phyloP scores from a whole-genome alignment of 1,284 basidiomycete genomes.

The Ceratobasidium sp. region DNA sequence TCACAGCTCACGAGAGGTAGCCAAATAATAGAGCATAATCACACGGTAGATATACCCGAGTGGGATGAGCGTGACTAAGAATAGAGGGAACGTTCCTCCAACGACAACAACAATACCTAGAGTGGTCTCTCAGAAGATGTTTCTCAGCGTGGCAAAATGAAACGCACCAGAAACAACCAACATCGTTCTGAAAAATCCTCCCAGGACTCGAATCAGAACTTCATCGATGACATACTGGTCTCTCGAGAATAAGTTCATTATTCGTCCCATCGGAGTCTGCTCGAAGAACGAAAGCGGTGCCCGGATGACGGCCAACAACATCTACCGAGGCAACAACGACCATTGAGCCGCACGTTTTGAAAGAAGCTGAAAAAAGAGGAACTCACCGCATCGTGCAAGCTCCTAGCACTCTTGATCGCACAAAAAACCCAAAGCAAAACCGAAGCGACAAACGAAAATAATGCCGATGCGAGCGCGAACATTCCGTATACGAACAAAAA shows the following conservation, averaged over 20 bases:
- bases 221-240: slow-evolving; percentile 95
- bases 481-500: slow-evolving; percentile 75
- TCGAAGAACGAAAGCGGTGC: slow-evolving; percentile 92
- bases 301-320: slow-evolving; percentile 82
- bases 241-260: slow-evolving; percentile 90
- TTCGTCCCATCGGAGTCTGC: slow-evolving; percentile 83
- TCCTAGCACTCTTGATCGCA: slow-evolving; percentile 79
- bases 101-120: slow-evolving; percentile 86
- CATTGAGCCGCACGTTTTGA: slow-evolving; percentile 43
- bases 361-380: slow-evolving; percentile 47
- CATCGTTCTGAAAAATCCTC: slow-evolving; percentile 72
- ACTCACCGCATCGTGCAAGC: slow-evolving; percentile 81
- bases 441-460: slow-evolving; percentile 69
- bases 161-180: slow-evolving; percentile 44
- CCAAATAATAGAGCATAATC: slow-evolving; percentile 90
- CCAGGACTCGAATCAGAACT: slow-evolving; percentile 79
- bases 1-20: slow-evolving; percentile 86
- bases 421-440: slow-evolving; percentile 85
- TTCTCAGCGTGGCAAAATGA: neutral
- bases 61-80: slow-evolving; percentile 82
- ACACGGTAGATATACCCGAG: slow-evolving; percentile 80
- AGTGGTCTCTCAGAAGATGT: slow-evolving; percentile 39
- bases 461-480: slow-evolving; percentile 68
- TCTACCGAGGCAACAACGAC: slow-evolving; percentile 61
- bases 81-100: slow-evolving; percentile 83